These are phyloP conservation scores for Aechmea fasciata DNA, from an alignment of 176 grass and related monocot species.

Conservation along the genomic window DNA sequence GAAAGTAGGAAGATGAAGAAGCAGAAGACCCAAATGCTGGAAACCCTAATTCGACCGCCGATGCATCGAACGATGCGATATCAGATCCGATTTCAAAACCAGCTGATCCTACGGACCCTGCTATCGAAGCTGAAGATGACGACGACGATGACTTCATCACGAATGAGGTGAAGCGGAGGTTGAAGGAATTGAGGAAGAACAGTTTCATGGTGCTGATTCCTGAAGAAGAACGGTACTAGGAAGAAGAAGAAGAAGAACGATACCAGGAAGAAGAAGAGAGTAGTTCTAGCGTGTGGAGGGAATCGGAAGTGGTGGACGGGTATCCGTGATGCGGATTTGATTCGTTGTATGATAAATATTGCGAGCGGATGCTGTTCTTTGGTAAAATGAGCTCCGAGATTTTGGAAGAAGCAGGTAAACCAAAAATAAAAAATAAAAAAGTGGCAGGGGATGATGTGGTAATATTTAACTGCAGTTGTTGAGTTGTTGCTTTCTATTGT, in stretches of 20 bases:
- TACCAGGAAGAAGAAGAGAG: slow-evolving; percentile 41
- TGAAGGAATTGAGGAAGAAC: slow-evolving; percentile 85
- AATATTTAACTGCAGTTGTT: too few species aligned
- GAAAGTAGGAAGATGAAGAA: slow-evolving; percentile 6
- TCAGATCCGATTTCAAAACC: slow-evolving; percentile 24
- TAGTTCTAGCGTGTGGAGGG: slow-evolving; percentile 52
- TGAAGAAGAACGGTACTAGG: slow-evolving; percentile 51
- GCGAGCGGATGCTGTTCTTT: slow-evolving; percentile 69
- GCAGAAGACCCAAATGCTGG: slow-evolving; percentile 16
- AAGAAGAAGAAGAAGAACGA: slow-evolving; percentile 39
- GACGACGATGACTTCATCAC: slow-evolving; percentile 75
- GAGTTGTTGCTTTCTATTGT: too few species aligned
- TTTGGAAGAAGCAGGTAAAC: slow-evolving; percentile 55
- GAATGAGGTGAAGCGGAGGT: slow-evolving; percentile 84
- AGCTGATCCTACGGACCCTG: neutral
- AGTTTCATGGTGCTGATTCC: slow-evolving; percentile 96
- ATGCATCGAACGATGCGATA: slow-evolving; percentile 11
- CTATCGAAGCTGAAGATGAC: slow-evolving; percentile 5
- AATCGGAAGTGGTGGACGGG: slow-evolving; percentile 20
- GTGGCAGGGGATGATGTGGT: too few species aligned
- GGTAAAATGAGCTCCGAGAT: slow-evolving; percentile 56
- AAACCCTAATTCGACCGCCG: slow-evolving; percentile 10
- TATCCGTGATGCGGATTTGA: slow-evolving; percentile 58
- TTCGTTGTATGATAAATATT: slow-evolving; percentile 68
- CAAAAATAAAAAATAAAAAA: too few species aligned